Conservation (phyloP, 768 basidiomycete species). For the Pisolithus albus region DNA sequence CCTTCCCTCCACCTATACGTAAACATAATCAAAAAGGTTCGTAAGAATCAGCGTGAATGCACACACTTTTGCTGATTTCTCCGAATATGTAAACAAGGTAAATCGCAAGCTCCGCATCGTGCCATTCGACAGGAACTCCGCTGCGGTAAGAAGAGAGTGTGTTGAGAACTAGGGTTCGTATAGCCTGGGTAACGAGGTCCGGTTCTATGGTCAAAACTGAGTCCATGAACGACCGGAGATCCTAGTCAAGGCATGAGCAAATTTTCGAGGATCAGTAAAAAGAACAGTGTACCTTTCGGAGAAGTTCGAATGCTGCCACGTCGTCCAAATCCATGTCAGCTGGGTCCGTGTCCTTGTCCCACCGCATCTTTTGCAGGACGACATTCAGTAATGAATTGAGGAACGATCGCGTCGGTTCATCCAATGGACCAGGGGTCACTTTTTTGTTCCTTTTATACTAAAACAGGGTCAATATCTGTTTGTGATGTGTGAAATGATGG, state of each 20-base stretch:
- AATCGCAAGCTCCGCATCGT: slow-evolving; percentile 89
- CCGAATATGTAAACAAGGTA: slow-evolving; percentile 93
- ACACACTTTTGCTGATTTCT: slow-evolving; percentile 82
- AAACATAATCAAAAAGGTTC: slow-evolving; percentile 3
- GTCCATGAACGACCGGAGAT: slow-evolving; percentile 81
- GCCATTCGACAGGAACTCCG: slow-evolving; percentile 71
- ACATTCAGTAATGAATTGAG: slow-evolving; percentile 71
- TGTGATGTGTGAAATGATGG: not conserved
- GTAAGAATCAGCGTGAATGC: not conserved
- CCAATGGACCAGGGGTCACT: slow-evolving; percentile 52
- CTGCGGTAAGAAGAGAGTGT: slow-evolving; percentile 65
- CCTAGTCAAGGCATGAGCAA: slow-evolving; percentile 40
- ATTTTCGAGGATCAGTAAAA: slow-evolving; percentile 2
- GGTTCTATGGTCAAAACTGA: slow-evolving; percentile 81
- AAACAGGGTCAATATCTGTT: slow-evolving; percentile 4
- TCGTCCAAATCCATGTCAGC: slow-evolving; percentile 89
- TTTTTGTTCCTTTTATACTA: slow-evolving; percentile 79
- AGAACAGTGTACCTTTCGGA: slow-evolving; percentile 62
- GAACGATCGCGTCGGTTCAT: slow-evolving; percentile 67
- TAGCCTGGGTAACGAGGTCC: slow-evolving; percentile 71
- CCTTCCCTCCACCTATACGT: slow-evolving; percentile 62
- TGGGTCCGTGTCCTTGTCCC: slow-evolving; percentile 74
- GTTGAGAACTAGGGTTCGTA: slow-evolving; percentile 64
- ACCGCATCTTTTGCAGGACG: slow-evolving; percentile 82
- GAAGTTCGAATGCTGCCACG: slow-evolving; percentile 68